Evolutionary conservation across 352 stramenopile genomes (phyloP).

Genomic region (Globisporangium sylvaticum): DNA sequence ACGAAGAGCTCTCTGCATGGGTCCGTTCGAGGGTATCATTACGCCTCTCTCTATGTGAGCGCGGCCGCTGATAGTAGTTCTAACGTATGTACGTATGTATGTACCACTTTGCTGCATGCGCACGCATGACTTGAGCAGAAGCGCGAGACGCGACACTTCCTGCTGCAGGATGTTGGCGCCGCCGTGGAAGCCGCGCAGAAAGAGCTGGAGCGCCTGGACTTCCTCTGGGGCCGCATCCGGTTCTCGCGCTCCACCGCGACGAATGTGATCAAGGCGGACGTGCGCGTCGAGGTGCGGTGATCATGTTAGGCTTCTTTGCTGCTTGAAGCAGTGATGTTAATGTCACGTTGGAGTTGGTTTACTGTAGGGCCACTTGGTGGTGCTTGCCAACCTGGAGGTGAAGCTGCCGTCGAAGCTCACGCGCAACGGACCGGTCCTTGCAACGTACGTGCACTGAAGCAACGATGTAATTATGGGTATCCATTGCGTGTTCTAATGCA

Average conservation of each 20-base stretch:
- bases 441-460: conserved; percentile 38
- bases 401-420: conserved; percentile 52
- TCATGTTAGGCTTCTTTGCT: background rate
- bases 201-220: conserved; percentile 78
- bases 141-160: conserved; percentile 50
- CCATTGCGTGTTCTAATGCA: background rate
- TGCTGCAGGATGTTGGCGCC: conserved; percentile 54
- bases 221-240: conserved; percentile 78
- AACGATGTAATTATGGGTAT: background rate
- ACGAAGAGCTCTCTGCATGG: conserved; percentile 45
- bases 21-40: conserved; percentile 17
- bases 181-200: conserved; percentile 45
- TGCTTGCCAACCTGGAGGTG: conserved; percentile 64
- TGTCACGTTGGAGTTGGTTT: background rate
- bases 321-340: too few species aligned
- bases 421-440: conserved; percentile 44
- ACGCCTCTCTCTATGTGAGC: background rate
- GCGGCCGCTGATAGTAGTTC: background rate
- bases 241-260: conserved; percentile 42
- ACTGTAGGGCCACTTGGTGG: conserved; percentile 69
- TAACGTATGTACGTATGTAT: conserved; percentile 10
- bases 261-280: conserved; percentile 56
- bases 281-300: conserved; percentile 55
- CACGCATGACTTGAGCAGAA: conserved; percentile 27
- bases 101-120: background rate